Evolutionary conservation across 2,329 filamentous ascomycete species (phyloP), one percentile per base, ranked within the genome.

Genomic region (Cryphonectria naterciae): DNA sequence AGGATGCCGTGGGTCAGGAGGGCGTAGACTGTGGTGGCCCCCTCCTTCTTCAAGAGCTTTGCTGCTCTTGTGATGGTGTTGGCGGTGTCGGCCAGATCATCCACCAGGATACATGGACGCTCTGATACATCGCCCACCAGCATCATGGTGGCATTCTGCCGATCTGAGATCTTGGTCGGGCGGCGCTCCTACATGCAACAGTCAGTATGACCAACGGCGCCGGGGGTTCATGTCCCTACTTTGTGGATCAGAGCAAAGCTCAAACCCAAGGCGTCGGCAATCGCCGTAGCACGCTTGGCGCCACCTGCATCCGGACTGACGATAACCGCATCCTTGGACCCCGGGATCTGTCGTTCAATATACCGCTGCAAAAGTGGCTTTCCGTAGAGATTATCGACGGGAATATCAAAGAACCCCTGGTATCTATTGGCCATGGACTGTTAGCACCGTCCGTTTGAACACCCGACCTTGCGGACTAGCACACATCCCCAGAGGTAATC

Each of bases 241-340:
- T 98, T 99, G 86, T 99, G 96, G 77, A 99, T 99, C 70, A 99
- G 88, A 65, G 96, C 96, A 83, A 99, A 98, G 72, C 96, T 94
- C 86, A 98, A 94, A 75, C 94, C 93, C 74, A 98, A 87, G 73
- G 92, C 91, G 82, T 99, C 96, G 17, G 96, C 95, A 80, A 99
- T 97, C 65, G 94, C 92, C 41, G 96, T 98, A 25, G 96, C 96
- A 75, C 96, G 90, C 86, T 99, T 99, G 62, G 96, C 96, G 74
- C 96, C 96, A 76, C 96, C 96, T 49, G 96, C 96, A 82, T 99
- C 96, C 11, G 96, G 96, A 78, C 93, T 97, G 77, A 99, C 95
- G 78, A 99, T 92, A 62, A 99, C 94, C 43, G 94, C 93, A 70
- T 95, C 89, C 80, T 91, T 92, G 68, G 54, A 72, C 81, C 94